A percentile compares a stretch with the other conserved stretches of the same genome.
These are phyloP conservation scores for Botrytis tulipae DNA, from an alignment of 2,329 filamentous ascomycete genomes.

Conservation along the genomic window DNA sequence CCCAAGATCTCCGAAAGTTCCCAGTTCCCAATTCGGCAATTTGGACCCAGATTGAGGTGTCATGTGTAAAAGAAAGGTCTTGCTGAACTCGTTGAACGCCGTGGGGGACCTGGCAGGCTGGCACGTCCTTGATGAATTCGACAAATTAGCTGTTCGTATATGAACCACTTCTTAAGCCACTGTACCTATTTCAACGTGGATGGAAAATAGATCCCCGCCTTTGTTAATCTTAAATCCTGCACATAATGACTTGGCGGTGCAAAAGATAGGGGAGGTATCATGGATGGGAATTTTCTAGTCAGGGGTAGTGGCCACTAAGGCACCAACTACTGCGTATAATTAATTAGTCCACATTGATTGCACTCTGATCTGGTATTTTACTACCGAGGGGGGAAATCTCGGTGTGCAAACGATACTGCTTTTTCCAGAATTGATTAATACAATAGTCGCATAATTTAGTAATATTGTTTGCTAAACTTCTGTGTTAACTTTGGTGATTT, in stretches of 20 bases:
- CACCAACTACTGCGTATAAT: background rate
- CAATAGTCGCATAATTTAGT: background rate
- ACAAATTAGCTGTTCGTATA: conserved; percentile 13
- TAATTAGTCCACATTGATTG: background rate
- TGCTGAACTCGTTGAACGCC: background rate
- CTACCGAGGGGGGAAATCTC: background rate
- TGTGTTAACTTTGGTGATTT: background rate
- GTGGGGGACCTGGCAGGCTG: conserved; percentile 8
- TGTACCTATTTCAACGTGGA: background rate
- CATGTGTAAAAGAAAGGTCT: background rate
- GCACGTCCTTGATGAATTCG: background rate
- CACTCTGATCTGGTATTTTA: background rate
- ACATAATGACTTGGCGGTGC: conserved; percentile 8
- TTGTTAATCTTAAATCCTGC: conserved; percentile 11
- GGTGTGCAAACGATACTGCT: background rate
- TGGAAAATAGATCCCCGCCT: background rate
- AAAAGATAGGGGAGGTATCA: conserved; percentile 2
- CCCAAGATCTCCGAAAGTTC: background rate
- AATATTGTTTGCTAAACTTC: background rate
- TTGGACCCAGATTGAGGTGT: background rate
- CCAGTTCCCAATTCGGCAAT: background rate
- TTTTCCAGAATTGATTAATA: background rate
- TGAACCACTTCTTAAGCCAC: conserved; percentile 3
- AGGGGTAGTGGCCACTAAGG: conserved; percentile 4
- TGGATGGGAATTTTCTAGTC: background rate